A percentile compares a stretch with the other conserved stretches of the same genome.
Evolutionary conservation across 1,139 yeast species (phyloP).

Genomic region (Saccharomycopsis phalli): DNA sequence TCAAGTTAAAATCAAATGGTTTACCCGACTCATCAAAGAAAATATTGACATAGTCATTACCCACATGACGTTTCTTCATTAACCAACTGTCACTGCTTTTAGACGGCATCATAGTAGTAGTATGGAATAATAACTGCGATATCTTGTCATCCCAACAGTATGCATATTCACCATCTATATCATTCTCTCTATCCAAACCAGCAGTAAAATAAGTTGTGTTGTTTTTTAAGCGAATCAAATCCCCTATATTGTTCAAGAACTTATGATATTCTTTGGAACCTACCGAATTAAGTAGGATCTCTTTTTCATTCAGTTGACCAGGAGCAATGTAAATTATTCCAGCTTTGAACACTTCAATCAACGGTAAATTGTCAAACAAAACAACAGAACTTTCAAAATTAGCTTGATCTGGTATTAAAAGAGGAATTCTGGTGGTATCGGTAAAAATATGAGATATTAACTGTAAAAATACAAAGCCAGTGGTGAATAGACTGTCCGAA

Average conservation of each 20-base stretch:
- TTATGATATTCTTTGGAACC: slow-evolving; percentile 59
- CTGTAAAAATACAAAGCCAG: slow-evolving; percentile 37
- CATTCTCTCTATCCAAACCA: slow-evolving; percentile 64
- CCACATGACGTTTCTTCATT: slow-evolving; percentile 74
- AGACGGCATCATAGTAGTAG: slow-evolving; percentile 74
- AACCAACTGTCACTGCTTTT: slow-evolving; percentile 39
- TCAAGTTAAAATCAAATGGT: slow-evolving; percentile 61
- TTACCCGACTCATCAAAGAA: slow-evolving; percentile 68
- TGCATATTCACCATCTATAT: slow-evolving; percentile 69
- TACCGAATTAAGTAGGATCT: slow-evolving; percentile 52
- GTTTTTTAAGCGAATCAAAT: slow-evolving; percentile 44
- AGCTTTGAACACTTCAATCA: slow-evolving; percentile 69
- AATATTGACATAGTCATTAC: slow-evolving; percentile 75
- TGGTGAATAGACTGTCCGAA: slow-evolving; percentile 28
- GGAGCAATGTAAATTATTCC: slow-evolving; percentile 71
- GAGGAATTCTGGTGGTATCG: slow-evolving; percentile 27
- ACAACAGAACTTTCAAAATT: slow-evolving; percentile 49
- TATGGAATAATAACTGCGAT: slow-evolving; percentile 66
- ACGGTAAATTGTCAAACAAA: slow-evolving; percentile 68
- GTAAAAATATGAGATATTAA: slow-evolving; percentile 26
- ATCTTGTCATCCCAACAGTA: slow-evolving; percentile 66
- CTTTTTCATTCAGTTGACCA: slow-evolving; percentile 53
- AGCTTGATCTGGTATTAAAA: slow-evolving; percentile 39
- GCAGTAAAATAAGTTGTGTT: slow-evolving; percentile 60
- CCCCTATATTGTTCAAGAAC: slow-evolving; percentile 54